These are phyloP conservation scores for Termitomyces sp. DNA, from an alignment of 768 basidiomycete genomes.

Conservation along the genomic window DNA sequence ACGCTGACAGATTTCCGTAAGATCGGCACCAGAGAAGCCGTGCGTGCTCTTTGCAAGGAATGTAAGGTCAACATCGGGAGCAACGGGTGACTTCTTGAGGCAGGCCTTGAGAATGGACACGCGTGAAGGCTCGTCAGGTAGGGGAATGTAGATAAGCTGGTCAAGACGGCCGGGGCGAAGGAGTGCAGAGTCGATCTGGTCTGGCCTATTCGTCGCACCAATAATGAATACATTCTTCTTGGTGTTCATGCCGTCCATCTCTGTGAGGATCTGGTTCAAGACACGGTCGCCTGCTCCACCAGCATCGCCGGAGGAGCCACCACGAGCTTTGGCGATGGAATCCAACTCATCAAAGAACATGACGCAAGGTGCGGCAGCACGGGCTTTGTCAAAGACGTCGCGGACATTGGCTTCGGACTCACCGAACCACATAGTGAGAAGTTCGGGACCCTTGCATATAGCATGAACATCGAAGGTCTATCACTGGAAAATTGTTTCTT, in stretches of 20 bases:
- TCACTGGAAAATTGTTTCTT: constrained; percentile 1
- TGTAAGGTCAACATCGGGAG: constrained; percentile 73
- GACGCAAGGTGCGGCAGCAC: constrained; percentile 97
- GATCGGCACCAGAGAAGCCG: constrained; percentile 98
- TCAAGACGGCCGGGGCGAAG: constrained; percentile 98
- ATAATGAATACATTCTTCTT: constrained; percentile 99
- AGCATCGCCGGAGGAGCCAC: constrained; percentile 77
- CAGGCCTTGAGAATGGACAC: constrained; percentile 87
- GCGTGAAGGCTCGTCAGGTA: constrained; percentile 92
- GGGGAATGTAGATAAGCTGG: constrained; percentile 98
- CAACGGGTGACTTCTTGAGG: constrained; percentile 89
- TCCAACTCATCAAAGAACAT: constrained; percentile 99
- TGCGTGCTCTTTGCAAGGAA: constrained; percentile 93
- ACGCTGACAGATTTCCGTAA: constrained; percentile 99
- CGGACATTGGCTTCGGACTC: constrained; percentile 99
- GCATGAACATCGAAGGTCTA: constrained; percentile 8
- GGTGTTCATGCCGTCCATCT: constrained; percentile 98
- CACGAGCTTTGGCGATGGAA: constrained; percentile 97
- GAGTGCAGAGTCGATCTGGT: constrained; percentile 91
- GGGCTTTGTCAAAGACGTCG: constrained; percentile 99
- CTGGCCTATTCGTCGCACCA: constrained; percentile 94
- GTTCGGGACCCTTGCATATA: constrained; percentile 75
- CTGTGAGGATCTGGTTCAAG: constrained; percentile 93
- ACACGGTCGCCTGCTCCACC: constrained; percentile 98
- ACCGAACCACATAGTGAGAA: constrained; percentile 99